Evolutionary conservation across 2,329 filamentous ascomycete genomes (phyloP), one percentile per base, ranked within the genome.

Genomic region (Paraphoma sp.): DNA sequence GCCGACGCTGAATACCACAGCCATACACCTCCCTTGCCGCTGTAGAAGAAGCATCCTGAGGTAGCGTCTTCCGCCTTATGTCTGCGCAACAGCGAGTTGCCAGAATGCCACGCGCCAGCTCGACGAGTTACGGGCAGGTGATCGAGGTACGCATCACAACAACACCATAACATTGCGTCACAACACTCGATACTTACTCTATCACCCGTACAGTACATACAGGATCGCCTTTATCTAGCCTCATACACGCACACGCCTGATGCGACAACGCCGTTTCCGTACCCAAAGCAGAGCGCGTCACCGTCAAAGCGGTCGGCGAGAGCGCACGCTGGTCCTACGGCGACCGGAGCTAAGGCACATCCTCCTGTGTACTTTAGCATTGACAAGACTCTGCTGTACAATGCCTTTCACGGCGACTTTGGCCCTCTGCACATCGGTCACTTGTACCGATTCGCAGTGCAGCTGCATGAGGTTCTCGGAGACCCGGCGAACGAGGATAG

Each of bases 371-470:
- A 98, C 81, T 99, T 99, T 79, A 94, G 92, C 48, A 89, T 98
- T 65, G 95, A 99, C 75, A 92, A 96, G 74, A 89, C 84, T 41
- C 87, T 99, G 44, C 85, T 97, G 45, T 99, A 99, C 84, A 99
- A 99, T 78, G 93, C 94, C 31, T 99, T 99, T 79, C 93, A 98
- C 80, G 93, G 96, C 71, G 95, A 99, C 80, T 99, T 99, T 77
- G 95, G 95, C 70, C 95, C 95, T 71, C 83, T 99, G 57, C 95
- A 99, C 81, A 96, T 99, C 67, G 95, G 95, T 28, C 95, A 99
- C 76, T 82, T 99, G 41, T 99, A 98, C 83, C 87, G 95, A 61
- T 99, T 98, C 77, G 94, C 95, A 4, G 91, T 98, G 51, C 89
- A 94, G 70, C 92, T 99, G 74, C 95, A 99, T 74, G 94, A 98